Evolutionary conservation across 768 basidiomycete genomes (phyloP).

Genomic region (Tubosaeta sp.): DNA sequence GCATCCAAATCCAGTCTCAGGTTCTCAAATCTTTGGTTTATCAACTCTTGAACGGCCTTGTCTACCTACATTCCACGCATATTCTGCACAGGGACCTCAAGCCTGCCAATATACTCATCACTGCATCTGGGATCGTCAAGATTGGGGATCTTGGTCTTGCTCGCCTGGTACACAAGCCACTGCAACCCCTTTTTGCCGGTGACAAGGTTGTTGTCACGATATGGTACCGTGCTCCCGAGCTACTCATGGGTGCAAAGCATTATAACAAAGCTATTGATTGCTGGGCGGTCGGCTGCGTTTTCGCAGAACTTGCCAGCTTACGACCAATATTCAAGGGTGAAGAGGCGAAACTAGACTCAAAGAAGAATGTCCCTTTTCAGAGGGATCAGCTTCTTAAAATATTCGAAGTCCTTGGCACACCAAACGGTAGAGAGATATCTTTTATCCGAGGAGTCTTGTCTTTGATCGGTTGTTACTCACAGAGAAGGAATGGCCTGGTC

Average conservation of each 20-base stretch:
- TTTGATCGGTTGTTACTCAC: constrained; percentile 4
- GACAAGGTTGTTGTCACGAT: constrained; percentile 99
- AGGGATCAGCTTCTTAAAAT: constrained; percentile 93
- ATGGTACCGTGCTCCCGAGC: constrained; percentile 98
- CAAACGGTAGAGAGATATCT: constrained; percentile 51
- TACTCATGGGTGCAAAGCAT: constrained; percentile 94
- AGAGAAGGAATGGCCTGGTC: constrained; percentile 88
- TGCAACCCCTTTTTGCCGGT: constrained; percentile 87
- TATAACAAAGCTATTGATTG: constrained; percentile 96
- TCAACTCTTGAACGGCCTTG: constrained; percentile 89
- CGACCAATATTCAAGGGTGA: constrained; percentile 99
- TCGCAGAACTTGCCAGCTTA: constrained; percentile 90
- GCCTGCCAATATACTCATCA: constrained; percentile 98
- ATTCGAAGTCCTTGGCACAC: constrained; percentile 91
- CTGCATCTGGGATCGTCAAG: constrained; percentile 82
- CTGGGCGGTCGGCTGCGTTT: constrained; percentile 98
- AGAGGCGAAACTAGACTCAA: constrained; percentile 94
- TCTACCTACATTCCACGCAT: constrained; percentile 92
- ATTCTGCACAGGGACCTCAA: constrained; percentile 98
- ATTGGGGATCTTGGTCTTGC: constrained; percentile 98
- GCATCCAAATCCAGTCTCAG: constrained; percentile 64
- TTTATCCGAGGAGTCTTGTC: neutral
- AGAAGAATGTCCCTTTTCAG: constrained; percentile 98
- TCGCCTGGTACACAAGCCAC: constrained; percentile 82
- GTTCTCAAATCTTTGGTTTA: constrained; percentile 92